Base-by-base conservation (phyloP, 306 rosid species). In the Mimosa bimucronata region DNA sequence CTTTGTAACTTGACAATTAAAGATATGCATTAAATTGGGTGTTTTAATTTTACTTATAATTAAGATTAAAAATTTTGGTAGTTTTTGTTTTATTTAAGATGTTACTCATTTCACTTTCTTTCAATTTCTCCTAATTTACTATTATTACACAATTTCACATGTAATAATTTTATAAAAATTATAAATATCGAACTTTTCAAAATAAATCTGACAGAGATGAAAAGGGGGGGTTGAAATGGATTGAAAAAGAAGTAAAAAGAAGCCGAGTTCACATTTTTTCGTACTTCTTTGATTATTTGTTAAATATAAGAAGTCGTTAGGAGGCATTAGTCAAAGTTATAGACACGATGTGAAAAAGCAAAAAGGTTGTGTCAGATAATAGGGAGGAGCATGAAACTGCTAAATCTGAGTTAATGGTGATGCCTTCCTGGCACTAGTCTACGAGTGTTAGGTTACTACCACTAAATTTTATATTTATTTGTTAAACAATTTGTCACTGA, bases 401-500 rank as follows among this genome's bases (percentile, higher is more conserved):
- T 14, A 10, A 29, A 19, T 29, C 14, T 48, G 44, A 48, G 53
- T 72, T 72, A 50, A 50, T 31, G 77, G 77, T 5, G 41, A n/a
- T 31, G 65, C 46, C n/a, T 7, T 13, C 9, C 2, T 71, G 4
- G 6, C 28, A 4, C 11, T 2, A 53, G 60, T 14, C 60, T 53
- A 34, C 38, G 3, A 34, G n/a, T 34, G 1, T n/a, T 14, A 71
- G n/a, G 61, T 46, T 71, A 46, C 34, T 15, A 1, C 7, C 55
- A 48, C n/a, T 15, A 48, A 48, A 19, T 50, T 50, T 50, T 7
- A 50, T 50, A 13, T 45, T 45, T 45, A 13, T 52, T 23, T 23
- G 29, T 41, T 52, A 57, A 29, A 50, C n/a, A 18, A 10, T 73
- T 52, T 50, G 29, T 48, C 77, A 30, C 77, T 73, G 77, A 73